Evolutionary conservation across 768 basidiomycete genomes (phyloP), one percentile per base, ranked within the genome.

Genomic region (Strobilomyces echinocephalus): DNA sequence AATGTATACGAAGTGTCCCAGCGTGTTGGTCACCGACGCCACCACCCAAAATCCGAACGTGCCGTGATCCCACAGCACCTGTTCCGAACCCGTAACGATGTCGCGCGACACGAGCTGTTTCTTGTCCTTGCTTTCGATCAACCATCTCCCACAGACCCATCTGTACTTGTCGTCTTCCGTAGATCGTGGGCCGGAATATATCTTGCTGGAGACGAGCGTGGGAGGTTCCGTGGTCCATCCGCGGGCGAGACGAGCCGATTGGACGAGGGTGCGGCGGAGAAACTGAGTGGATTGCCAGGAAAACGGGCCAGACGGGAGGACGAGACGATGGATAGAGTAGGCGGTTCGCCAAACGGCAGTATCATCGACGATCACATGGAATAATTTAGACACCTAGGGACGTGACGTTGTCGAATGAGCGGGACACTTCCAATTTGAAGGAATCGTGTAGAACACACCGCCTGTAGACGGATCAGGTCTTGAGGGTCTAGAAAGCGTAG

Each of bases 61-160:
- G 4, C 42, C 52, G 2, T 41, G 20, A 14, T 65, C 57, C 63
- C 63, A 63, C 28, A 65, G 26, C n/a, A 60, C 35, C 1, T 43
- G 48, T 4, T 59, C 57, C 14, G n/a, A 30, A 8, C 44, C 57
- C 24, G 54, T 59, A 30, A 65, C 60, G 18, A 62, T 21, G 5
- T 63, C 63, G 1, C 51, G 61, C 18, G 30, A 41, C 4, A 38
- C 15, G 7, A 63, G 44, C 6, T 48, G 48, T 24, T 34, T 36
- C 61, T 55, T 60, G 9, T 40, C 43, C 53, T 50, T 60, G 44
- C 50, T 63, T 50, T 42, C 41, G 52, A 63, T 41, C 24, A 63
- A 4, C 62, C 62, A 63, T 39, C 62, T 7, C 21, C 63, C 63
- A 12, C 54, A 5, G 21, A 63, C 46, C 57, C 62, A 63, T 6